Conservation (phyloP, 73 alveolate species). For the Tetrahymena elliotti region DNA sequence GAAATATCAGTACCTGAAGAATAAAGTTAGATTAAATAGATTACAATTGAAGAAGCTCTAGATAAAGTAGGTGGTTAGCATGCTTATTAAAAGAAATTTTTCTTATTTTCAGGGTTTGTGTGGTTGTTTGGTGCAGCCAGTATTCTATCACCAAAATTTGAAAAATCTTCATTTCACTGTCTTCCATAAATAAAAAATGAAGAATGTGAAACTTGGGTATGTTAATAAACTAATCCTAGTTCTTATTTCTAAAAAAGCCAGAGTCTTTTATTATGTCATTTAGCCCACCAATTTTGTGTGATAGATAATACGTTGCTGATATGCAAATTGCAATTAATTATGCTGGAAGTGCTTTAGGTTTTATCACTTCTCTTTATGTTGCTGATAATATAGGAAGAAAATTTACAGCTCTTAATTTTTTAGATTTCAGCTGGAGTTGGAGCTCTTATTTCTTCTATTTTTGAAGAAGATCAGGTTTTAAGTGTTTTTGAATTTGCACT, state of each 20-base stretch:
- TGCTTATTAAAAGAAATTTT: not conserved
- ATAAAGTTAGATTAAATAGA: not conserved
- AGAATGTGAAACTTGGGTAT: not conserved
- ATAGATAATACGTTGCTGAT: not conserved
- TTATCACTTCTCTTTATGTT: not conserved
- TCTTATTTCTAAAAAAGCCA: not conserved
- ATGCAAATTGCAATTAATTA: not conserved
- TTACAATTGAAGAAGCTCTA: not conserved
- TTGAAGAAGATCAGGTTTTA: not conserved
- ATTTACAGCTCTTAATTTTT: not conserved
- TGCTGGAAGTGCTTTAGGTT: not conserved
- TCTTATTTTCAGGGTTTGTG: not conserved
- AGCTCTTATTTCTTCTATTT: not conserved
- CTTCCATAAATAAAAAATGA: not conserved
- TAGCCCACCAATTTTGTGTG: not conserved
- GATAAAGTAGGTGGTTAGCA: not conserved
- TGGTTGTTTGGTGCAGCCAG: not conserved
- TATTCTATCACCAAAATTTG: not conserved
- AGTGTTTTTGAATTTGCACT: not conserved
- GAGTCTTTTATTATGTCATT: not conserved
- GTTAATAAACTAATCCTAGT: not conserved
- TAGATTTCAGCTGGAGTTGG: not conserved
- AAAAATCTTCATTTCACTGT: not conserved
- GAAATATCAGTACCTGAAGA: not conserved
- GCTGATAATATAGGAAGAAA: not conserved